A percentile compares a stretch with the other conserved stretches of the same genome.
phyloP scores from a whole-genome alignment of 2,329 filamentous ascomycete genomes.

The Colletotrichum truncatum region DNA sequence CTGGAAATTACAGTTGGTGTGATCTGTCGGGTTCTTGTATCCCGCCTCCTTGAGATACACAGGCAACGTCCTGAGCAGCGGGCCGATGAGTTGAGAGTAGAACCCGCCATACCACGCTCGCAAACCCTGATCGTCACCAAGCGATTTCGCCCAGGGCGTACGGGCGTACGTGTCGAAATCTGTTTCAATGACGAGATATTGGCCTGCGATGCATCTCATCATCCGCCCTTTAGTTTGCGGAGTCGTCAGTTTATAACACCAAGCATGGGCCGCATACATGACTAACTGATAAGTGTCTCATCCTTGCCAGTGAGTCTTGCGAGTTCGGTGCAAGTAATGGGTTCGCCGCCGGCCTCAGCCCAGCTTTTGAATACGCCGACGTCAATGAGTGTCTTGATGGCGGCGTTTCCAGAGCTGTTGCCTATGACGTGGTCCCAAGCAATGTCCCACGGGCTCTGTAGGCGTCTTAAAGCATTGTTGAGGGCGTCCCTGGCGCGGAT shows the following conservation, averaged over 20 bases:
- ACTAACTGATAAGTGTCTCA: constrained; percentile 41
- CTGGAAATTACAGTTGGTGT: constrained; percentile 43
- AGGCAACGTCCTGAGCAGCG: constrained; percentile 43
- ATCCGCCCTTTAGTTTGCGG: constrained; percentile 39
- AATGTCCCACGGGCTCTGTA: constrained; percentile 49
- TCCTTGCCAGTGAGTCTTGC: constrained; percentile 44
- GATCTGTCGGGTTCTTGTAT: constrained; percentile 45
- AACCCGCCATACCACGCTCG: constrained; percentile 42
- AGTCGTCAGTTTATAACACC: neutral
- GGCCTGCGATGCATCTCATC: constrained; percentile 45
- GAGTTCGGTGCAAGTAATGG: constrained; percentile 42
- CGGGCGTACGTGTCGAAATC: constrained; percentile 43
- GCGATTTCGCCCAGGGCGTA: constrained; percentile 42
- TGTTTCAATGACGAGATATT: constrained; percentile 44
- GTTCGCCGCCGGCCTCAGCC: constrained; percentile 39
- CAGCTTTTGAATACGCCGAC: constrained; percentile 46
- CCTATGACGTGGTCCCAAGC: constrained; percentile 49
- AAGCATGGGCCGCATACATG: neutral
- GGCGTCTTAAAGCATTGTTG: constrained; percentile 38
- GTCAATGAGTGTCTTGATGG: constrained; percentile 48
- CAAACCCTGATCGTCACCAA: constrained; percentile 40
- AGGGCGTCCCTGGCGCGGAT: constrained; percentile 42
- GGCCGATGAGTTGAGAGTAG: constrained; percentile 42
- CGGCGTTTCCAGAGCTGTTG: constrained; percentile 41
- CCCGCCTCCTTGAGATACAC: constrained; percentile 41